Evolutionary conservation across 805 yeast species (phyloP), one percentile per base, ranked within the genome.

Genomic region (Kodamaea jinghongensis): DNA sequence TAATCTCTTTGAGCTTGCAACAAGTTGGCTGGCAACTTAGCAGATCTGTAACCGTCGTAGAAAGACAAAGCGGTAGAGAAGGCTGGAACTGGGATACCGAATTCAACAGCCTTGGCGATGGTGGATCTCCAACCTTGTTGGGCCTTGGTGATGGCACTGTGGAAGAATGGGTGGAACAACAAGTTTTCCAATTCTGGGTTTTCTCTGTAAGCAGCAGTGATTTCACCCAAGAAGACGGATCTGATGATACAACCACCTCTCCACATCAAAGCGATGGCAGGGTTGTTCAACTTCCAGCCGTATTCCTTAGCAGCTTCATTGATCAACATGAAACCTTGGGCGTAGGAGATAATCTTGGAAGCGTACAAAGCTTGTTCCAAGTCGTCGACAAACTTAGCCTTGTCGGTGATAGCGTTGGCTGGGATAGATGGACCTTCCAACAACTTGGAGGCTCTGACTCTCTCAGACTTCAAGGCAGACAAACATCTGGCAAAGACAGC

Each of bases 221-320:
- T 91, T 71, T 91, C 97, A 63, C 83, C 97, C 64, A 91, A 78
- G 86, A 91, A 91, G 51, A 91, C 97, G 43, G 99, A 91, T 80
- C 98, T 87, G 74, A 91, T 91, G 71, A 91, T 91, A 80, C 99
- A 91, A 59, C 99, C 99, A 76, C 99, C 99, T 81, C 99, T 84
- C 99, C 99, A 91, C 98, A 91, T 91, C 61, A 93, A 80, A 56
- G 98, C 98, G 59, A 93, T 93, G 45, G 96, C 93, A 57, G 98
- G 96, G 82, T 87, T 86, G 84, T 91, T 93, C 67, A 91, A 79
- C 71, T 86, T 82, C 99, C 99, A 91, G 62, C 83, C 83, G 79
- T 88, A 91, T 69, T 88, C 96, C 72, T 79, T 83, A 54, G 96
- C 98, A 56, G 98, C 98, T 73, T 91, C 96, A 70, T 95, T 87